phyloP scores from a whole-genome alignment of 2,329 filamentous ascomycete species.

The Nannizzia gypsea region DNA sequence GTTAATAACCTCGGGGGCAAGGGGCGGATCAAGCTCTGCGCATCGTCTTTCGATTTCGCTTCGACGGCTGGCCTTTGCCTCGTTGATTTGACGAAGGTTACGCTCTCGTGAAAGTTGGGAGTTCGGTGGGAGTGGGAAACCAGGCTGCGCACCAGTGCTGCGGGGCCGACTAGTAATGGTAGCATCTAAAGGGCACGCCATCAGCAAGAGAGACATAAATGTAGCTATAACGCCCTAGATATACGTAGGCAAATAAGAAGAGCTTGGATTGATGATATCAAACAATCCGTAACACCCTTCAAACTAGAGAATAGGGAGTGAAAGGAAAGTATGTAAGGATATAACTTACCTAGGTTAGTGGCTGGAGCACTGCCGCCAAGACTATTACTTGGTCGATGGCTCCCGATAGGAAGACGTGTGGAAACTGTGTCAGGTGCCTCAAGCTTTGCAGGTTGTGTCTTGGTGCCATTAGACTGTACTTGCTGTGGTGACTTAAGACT shows the following conservation, averaged over 20 bases:
- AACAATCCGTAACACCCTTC: not conserved
- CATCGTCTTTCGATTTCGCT: constrained; percentile 62
- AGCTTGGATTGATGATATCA: not conserved
- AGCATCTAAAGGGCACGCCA: not conserved
- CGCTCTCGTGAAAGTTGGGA: constrained; percentile 31
- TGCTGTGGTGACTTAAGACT: constrained; percentile 2
- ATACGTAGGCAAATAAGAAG: too few species aligned
- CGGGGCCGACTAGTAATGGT: not conserved
- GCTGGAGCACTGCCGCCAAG: not conserved
- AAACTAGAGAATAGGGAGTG: not conserved
- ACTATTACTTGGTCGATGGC: not conserved
- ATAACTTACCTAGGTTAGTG: not conserved
- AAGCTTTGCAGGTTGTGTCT: not conserved
- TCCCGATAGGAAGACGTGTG: not conserved
- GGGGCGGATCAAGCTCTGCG: constrained; percentile 52
- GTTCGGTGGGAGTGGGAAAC: not conserved
- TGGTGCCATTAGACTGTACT: not conserved
- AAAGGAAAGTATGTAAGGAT: not conserved
- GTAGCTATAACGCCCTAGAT: not conserved
- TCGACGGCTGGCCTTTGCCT: constrained; percentile 52
- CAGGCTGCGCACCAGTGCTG: not conserved
- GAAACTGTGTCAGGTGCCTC: not conserved
- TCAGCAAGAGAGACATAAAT: not conserved
- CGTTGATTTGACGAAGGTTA: constrained; percentile 51
- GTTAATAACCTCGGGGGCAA: constrained; percentile 49